Evolutionary conservation across 129 eudicot species (phyloP).

Genomic region (Apium graveolens): DNA sequence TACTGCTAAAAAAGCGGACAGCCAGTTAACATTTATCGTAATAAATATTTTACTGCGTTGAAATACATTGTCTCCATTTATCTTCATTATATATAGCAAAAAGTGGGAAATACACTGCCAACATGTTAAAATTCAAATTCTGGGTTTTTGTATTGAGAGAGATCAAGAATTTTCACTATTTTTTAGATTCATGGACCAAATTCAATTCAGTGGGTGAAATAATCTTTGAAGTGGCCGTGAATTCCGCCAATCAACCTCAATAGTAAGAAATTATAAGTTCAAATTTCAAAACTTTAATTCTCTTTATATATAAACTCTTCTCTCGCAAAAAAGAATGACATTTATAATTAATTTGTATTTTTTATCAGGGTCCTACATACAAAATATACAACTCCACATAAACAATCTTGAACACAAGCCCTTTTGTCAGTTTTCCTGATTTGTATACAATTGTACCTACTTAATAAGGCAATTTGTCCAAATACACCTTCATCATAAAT

Average conservation of each 20-base stretch:
- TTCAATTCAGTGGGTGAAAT: too few species aligned
- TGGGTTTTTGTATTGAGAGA: too few species aligned
- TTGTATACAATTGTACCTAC: background rate
- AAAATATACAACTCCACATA: background rate
- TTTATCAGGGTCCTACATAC: background rate
- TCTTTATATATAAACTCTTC: background rate
- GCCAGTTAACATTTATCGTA: background rate
- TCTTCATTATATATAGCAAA: background rate
- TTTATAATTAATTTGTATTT: background rate
- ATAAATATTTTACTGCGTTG: background rate
- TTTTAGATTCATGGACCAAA: too few species aligned
- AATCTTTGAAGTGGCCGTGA: too few species aligned
- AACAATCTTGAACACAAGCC: background rate
- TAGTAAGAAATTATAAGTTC: background rate
- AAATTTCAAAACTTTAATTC: background rate
- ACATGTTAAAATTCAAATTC: background rate
- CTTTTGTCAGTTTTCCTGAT: background rate
- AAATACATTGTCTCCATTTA: background rate
- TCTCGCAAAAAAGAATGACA: background rate
- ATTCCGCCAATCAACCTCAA: background rate
- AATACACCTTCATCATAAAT: background rate
- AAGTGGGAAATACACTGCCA: background rate
- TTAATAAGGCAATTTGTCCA: background rate
- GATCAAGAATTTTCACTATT: too few species aligned
- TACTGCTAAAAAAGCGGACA: background rate